phyloP scores from a whole-genome alignment of 768 basidiomycete species.

The Lanmaoa pseudosensibilis region DNA sequence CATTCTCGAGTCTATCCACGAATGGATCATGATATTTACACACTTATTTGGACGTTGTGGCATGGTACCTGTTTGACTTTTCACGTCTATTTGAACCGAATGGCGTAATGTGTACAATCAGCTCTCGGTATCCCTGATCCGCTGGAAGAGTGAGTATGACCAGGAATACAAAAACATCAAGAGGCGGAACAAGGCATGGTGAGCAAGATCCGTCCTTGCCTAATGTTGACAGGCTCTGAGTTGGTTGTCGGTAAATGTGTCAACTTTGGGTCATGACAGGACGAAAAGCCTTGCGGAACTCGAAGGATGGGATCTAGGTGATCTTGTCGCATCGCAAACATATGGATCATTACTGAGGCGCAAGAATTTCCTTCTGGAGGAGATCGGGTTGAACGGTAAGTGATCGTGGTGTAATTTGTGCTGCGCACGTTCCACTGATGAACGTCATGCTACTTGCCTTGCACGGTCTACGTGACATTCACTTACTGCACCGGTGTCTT shows the following conservation, averaged over 20 bases:
- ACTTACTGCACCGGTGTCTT: background rate
- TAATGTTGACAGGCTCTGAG: background rate
- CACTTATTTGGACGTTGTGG: no score
- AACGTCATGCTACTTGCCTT: background rate
- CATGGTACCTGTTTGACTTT: no score
- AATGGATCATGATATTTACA: background rate
- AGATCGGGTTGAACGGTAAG: conserved; percentile 40
- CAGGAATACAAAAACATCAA: background rate
- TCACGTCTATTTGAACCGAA: background rate
- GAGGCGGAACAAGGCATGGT: conserved; percentile 19
- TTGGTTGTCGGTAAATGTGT: background rate
- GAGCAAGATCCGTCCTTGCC: background rate
- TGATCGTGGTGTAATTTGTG: background rate
- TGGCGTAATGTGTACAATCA: background rate
- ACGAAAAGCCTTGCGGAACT: conserved; percentile 32
- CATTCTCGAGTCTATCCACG: background rate
- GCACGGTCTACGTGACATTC: background rate
- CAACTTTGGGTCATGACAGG: conserved; percentile 28
- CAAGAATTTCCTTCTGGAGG: conserved; percentile 42
- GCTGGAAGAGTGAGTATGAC: conserved; percentile 31
- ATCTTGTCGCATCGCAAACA: conserved; percentile 41
- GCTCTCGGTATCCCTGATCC: conserved; percentile 25
- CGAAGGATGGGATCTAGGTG: conserved; percentile 44
- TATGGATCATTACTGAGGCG: conserved; percentile 41
- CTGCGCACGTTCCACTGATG: background rate